Evolutionary conservation across 208 protist species (phyloP), one percentile per base, ranked within the genome.

Genomic region (Acanthamoeba healyi): DNA sequence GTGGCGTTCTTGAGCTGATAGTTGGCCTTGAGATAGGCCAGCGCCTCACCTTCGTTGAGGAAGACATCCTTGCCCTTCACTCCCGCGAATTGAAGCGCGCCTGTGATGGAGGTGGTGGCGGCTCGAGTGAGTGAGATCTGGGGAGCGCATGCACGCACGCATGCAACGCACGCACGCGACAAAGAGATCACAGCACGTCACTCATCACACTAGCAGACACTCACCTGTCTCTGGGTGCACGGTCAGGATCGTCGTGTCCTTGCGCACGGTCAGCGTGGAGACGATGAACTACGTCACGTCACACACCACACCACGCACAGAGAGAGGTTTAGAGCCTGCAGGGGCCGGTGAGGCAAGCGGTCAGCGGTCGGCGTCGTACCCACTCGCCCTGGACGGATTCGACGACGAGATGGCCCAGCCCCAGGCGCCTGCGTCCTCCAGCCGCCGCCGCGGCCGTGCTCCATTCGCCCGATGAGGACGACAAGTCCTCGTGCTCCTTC

Each of bases 271-370:
- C 34, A 98, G 84, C 42, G 95, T 95, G 54, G 95, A 96, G 26
- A 97, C 51, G 19, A 97, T 97, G 94, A 92, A 97, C 96, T 97
- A 46, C n/a, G n/a, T n/a, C n/a, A n/a, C n/a, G n/a, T n/a, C n/a
- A n/a, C n/a, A n/a, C n/a, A n/a, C n/a, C n/a, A n/a, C n/a, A n/a
- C n/a, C 49, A 22, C 49, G 9, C 3, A 44, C 40, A 61, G n/a
- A 58, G 5, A 61, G 61, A 46, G 22, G 32, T 49, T 88, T 22
- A 58, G n/a, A n/a, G n/a, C n/a, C n/a, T n/a, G n/a, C n/a, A n/a
- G n/a, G n/a, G n/a, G n/a, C n/a, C n/a, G n/a, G n/a, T n/a, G n/a
- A n/a, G n/a, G n/a, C n/a, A n/a, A n/a, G n/a, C n/a, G n/a, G n/a
- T n/a, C n/a, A n/a, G n/a, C n/a, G n/a, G n/a, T n/a, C n/a, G n/a